Evolutionary conservation across 2,329 filamentous ascomycete species (phyloP), one percentile per base, ranked within the genome.

Genomic region (Thelonectria olida): DNA sequence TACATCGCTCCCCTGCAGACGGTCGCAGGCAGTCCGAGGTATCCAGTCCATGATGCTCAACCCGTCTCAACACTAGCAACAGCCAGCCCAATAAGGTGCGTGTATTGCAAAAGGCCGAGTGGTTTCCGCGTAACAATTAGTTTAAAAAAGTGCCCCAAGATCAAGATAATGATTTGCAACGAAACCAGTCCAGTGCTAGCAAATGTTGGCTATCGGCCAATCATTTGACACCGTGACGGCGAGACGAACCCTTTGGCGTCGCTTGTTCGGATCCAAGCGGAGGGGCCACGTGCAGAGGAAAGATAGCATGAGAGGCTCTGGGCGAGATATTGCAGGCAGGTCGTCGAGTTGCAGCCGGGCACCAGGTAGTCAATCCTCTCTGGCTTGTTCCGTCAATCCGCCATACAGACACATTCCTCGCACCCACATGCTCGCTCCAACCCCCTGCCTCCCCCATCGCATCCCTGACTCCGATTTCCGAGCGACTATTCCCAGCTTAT

Each of bases 271-370:
- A 23, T 34, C 56, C 54, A 60, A 34, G 25, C n/a, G 34, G 13
- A 15, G 42, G 52, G 51, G n/a, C 65, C 69, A 71, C 69, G 69
- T 71, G 69, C 54, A 22, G 51, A 2, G n/a, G n/a, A n/a, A n/a
- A n/a, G n/a, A n/a, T n/a, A n/a, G n/a, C n/a, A n/a, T n/a, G n/a
- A n/a, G n/a, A n/a, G n/a, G n/a, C n/a, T n/a, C n/a, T n/a, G n/a
- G n/a, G n/a, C n/a, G n/a, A n/a, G n/a, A n/a, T n/a, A n/a, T n/a
- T n/a, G n/a, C n/a, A n/a, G n/a, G n/a, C n/a, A n/a, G n/a, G n/a
- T n/a, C n/a, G n/a, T n/a, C n/a, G n/a, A n/a, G n/a, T n/a, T n/a
- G n/a, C n/a, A n/a, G n/a, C n/a, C n/a, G n/a, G n/a, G n/a, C n/a
- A n/a, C n/a, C n/a, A n/a, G n/a, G n/a, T n/a, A n/a, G n/a, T n/a